These are phyloP conservation scores for Xerocomus nothofagi DNA, from an alignment of 1,284 basidiomycete genomes.

Conservation along the genomic window DNA sequence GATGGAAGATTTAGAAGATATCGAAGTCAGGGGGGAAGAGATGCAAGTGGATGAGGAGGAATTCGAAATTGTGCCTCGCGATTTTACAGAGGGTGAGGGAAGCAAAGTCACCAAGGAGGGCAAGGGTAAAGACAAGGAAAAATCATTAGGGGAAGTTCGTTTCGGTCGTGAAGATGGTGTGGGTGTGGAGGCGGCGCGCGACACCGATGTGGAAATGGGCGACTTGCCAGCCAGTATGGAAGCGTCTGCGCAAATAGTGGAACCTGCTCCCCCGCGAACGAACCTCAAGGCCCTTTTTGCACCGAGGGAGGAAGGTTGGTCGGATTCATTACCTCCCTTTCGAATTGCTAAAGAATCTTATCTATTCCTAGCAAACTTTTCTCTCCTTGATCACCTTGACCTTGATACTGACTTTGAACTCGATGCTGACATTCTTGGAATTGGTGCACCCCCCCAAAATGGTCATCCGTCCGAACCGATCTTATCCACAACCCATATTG, in stretches of 20 bases:
- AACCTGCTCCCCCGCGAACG: conserved; percentile 18
- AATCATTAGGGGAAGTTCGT: not conserved
- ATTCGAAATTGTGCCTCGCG: conserved; percentile 18
- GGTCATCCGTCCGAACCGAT: not conserved
- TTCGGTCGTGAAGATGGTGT: conserved; percentile 13
- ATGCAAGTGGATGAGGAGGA: conserved; percentile 1
- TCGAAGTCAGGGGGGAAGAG: not conserved
- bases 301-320: conserved; percentile 59
- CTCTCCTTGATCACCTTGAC: conserved; percentile 64
- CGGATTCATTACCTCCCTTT: not conserved
- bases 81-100: not conserved
- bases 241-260: not conserved
- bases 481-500: not conserved
- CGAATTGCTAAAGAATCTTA: not conserved
- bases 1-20: conserved; percentile 42
- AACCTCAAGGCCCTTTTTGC: conserved; percentile 70
- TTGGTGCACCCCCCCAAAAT: conserved; percentile 2
- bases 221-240: not conserved
- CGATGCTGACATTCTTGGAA: conserved; percentile 50
- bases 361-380: conserved; percentile 48
- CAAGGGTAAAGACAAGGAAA: conserved; percentile 4
- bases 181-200: not conserved
- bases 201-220: conserved; percentile 19
- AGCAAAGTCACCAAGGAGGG: not conserved
- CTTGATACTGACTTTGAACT: conserved; percentile 63